Conservation (phyloP, 2,329 filamentous ascomycete species). For the Penicillium sp. region DNA sequence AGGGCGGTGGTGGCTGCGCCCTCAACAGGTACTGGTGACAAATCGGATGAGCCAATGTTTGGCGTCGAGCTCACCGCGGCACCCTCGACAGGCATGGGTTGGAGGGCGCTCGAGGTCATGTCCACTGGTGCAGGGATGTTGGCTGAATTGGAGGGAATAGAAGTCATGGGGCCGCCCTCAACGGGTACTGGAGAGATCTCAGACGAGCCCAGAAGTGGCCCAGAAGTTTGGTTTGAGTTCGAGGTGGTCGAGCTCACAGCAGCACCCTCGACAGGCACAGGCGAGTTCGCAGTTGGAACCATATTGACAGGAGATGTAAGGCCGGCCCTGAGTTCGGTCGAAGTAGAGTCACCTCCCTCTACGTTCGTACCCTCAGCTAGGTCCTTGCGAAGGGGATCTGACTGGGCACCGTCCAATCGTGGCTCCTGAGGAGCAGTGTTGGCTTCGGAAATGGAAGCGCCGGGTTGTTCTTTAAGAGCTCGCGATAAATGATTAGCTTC, state of each 20-base stretch:
- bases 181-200: too few species aligned
- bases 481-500: neutral
- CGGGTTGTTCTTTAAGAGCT: constrained; percentile 23
- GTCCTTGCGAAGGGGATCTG: neutral
- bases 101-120: neutral
- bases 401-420: constrained; percentile 5
- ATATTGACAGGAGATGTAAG: neutral
- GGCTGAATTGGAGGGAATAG: too few species aligned
- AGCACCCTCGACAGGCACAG: neutral
- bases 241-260: too few species aligned
- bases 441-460: constrained; percentile 13
- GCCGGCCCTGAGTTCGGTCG: neutral
- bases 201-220: too few species aligned
- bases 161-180: too few species aligned
- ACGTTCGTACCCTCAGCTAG: neutral
- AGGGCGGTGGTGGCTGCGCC: neutral
- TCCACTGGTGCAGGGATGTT: neutral
- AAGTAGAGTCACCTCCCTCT: neutral
- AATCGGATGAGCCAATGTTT: neutral
- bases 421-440: constrained; percentile 20
- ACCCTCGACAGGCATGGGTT: too few species aligned
- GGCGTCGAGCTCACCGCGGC: neutral
- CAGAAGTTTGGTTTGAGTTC: too few species aligned
- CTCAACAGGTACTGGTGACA: neutral
- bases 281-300: neutral